Base-by-base conservation (phyloP, 1,139 yeast genomes). In the Yamadazyma siamensis region DNA sequence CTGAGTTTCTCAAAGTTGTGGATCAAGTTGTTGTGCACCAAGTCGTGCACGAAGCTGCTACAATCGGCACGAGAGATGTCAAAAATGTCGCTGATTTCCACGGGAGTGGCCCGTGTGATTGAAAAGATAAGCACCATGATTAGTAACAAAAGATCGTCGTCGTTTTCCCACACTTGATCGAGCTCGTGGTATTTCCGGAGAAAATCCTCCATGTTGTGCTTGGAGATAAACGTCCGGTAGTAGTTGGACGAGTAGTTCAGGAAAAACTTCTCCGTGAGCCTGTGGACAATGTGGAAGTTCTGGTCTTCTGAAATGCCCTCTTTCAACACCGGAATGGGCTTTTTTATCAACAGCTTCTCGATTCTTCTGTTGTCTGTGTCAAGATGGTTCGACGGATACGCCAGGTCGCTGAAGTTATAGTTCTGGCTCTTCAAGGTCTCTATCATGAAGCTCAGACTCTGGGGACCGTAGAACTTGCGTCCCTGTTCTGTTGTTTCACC, bases 391-490 rank as follows among this genome's bases (percentile, higher is more conserved):
- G 35, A 29, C 1, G 46, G 38, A n/a, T 29, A 27, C 11, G 30
- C 27, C 3, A 27, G 11, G 25, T 52, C 36, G 41, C 45, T 29
- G 34, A 44, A 25, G 9, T 31, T 28, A n/a, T 51, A 31, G 13
- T 32, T 35, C 12, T 51, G 33, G 43, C 33, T 44, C 30, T 44
- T 55, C 44, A 49, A 49, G 24, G 54, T 43, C 29, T 64, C 65
- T 23, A 71, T 64, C 75, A 71, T 71, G 41, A 54, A 70, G 22
- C 54, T 50, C 2, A 72, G 59, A n/a, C 72, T 64, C 37, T 64
- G 71, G 1, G 77, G 77, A 0, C 77, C 77, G 42, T 69, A 71
- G 39, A 64, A 71, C 36, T 66, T 68, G 16, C 59, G 60, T 13
- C 70, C 69, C 15, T 44, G 34, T 31, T 55, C 59, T 21, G 51